Conservation (phyloP, 1,139 yeast genomes). For the Kodamaea anthophila region DNA sequence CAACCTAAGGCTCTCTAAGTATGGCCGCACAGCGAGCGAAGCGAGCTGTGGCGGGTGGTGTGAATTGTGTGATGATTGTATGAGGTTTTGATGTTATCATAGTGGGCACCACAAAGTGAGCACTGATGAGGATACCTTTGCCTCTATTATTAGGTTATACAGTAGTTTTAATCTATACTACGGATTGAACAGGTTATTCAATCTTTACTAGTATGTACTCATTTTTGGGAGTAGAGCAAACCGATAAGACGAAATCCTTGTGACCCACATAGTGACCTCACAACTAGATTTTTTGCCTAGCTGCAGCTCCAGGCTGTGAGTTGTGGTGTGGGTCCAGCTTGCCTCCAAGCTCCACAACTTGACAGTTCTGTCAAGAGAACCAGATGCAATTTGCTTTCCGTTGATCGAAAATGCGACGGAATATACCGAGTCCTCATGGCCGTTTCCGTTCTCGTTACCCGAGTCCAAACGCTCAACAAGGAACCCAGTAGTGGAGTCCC, state of each 20-base stretch:
- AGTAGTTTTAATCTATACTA: no score
- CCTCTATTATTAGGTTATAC: no score
- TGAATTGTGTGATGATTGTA: no score
- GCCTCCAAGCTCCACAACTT: conserved; percentile 85
- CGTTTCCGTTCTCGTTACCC: conserved; percentile 81
- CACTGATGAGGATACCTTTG: no score
- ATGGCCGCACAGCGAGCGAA: no score
- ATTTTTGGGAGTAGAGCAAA: conserved; percentile 90
- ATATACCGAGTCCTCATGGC: conserved; percentile 95
- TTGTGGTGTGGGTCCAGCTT: conserved; percentile 45
- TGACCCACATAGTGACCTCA: conserved; percentile 95
- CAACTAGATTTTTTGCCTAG: conserved; percentile 51
- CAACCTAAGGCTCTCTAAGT: no score
- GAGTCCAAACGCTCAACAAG: conserved; percentile 90
- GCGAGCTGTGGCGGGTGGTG: no score
- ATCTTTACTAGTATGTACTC: no score
- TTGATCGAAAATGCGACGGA: conserved; percentile 90
- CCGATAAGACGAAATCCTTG: conserved; percentile 91
- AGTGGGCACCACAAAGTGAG: no score
- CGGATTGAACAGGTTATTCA: no score
- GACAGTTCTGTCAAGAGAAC: conserved; percentile 92
- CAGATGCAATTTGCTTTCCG: conserved; percentile 90
- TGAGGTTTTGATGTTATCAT: no score
- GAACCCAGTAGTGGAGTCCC: conserved; percentile 95
- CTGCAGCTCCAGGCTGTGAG: conserved; percentile 25